Conservation (phyloP, 1,284 basidiomycete genomes). For the Ceratobasidium sp. region DNA sequence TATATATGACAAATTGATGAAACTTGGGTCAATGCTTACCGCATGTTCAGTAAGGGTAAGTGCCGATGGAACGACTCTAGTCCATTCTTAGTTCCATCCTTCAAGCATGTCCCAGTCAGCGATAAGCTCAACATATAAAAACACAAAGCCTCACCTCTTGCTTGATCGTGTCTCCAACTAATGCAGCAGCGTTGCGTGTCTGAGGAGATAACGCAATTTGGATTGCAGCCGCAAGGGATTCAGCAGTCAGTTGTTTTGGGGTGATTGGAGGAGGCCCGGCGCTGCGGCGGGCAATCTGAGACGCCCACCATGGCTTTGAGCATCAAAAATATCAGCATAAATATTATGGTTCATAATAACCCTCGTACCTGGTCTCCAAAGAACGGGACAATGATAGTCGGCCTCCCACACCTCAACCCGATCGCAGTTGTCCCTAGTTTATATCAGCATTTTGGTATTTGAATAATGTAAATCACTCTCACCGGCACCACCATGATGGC, state of each 20-base stretch:
- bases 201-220: slow-evolving; percentile 62
- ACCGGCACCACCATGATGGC: slow-evolving; percentile 75
- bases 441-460: slow-evolving; percentile 39
- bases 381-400: slow-evolving; percentile 76
- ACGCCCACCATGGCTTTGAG: slow-evolving; percentile 52
- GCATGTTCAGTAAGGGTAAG: slow-evolving; percentile 72
- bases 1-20: neutral
- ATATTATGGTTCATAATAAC: slow-evolving; percentile 54
- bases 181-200: slow-evolving; percentile 64
- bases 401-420: slow-evolving; percentile 70
- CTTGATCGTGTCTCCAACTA: slow-evolving; percentile 67
- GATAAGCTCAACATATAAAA: slow-evolving; percentile 1
- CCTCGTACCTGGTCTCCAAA: slow-evolving; percentile 71
- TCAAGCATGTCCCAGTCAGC: neutral
- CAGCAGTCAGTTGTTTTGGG: slow-evolving; percentile 65
- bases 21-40: slow-evolving; percentile 51
- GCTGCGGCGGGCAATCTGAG: slow-evolving; percentile 54
- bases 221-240: slow-evolving; percentile 70
- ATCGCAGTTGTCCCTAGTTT: slow-evolving; percentile 69
- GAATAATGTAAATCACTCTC: neutral
- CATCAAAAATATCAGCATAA: slow-evolving; percentile 53
- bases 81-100: slow-evolving; percentile 66
- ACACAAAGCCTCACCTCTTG: slow-evolving; percentile 60
- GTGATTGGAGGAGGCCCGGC: slow-evolving; percentile 73
- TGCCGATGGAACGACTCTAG: slow-evolving; percentile 72